Evolutionary conservation across 345 rosid genomes (phyloP), one percentile per base, ranked within the genome.

Genomic region (Dipteronia sinensis): DNA sequence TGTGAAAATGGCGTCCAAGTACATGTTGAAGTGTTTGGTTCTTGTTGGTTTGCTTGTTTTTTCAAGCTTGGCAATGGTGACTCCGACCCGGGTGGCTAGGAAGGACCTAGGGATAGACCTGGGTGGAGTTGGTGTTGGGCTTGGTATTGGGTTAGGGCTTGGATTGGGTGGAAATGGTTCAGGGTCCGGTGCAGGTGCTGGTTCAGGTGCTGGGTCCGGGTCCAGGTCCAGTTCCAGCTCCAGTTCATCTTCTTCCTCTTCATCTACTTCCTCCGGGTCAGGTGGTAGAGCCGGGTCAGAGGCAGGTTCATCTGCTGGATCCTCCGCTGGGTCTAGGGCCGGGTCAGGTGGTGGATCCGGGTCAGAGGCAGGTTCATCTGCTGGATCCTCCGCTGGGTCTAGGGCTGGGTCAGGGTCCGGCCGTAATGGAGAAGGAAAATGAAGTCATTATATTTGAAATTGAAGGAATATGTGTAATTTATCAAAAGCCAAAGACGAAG

Each of bases 71-170:
- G 81, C 71, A 56, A 62, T 78, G 62, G 80, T 84, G 67, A 80
- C 85, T 65, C 92, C 88, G 74, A 78, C 90, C 86, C 89, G 95
- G 9, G 82, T 82, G 34, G 92, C 92, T 20, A 88, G 98, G 63
- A 87, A 94, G 79, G 94, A 94, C 82, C 83, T 94, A 29, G 97
- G 94, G 6, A 0, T 92, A 61, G 93, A 94, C 87, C 90, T 90
- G 17, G 97, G 95, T 2, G 98, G 98, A 19, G 51, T 89, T 34
- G 5, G 38, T 34, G 76, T 88, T 63, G 97, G 98, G 67, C 0
- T 85, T 58, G 97, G 97, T n/a, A 79, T 86, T 25, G 95, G 92
- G 6, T 0, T 84, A 10, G 94, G 98, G 23, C 56, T 92, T 69
- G 98, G 95, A 47, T 71, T 92, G 19, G 92, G 95, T 6, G 95